Base-by-base conservation (phyloP, 139 green algal genomes). In the Closterium sp. region DNA sequence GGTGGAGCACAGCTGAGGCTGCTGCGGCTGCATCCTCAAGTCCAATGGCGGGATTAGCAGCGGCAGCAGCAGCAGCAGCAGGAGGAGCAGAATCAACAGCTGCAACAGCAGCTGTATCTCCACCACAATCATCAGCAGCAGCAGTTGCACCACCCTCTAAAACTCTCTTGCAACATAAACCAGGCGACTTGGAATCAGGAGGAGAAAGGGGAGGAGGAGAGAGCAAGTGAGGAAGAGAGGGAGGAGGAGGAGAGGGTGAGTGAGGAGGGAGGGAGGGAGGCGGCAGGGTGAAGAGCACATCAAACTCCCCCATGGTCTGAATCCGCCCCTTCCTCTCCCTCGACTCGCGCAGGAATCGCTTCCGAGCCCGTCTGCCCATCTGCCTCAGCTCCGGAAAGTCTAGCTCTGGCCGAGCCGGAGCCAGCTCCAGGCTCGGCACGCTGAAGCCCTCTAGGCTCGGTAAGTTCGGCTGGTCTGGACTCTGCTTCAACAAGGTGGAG, bases 221-320 rank as follows among this genome's bases (percentile, higher is more conserved):
- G n/a, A n/a, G n/a, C n/a, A n/a, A n/a, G n/a, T n/a, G n/a, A n/a
- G n/a, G 55, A 28, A 76, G 12, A 66, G 38, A 66, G 38, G 38
- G 43, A 66, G 4, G 38, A 66, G 38, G 38, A 66, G 55, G 55
- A 55, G 36, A 55, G 36, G 36, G 36, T 4, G 36, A 55, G 36
- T 55, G 36, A 55, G 36, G 36, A 76, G 55, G 55, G 33, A 36
- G 33, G 83, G 16, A 43, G 7, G 16, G n/a, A 9, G 9, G 31
- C 3, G 86, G 87, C 33, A 91, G 87, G 16, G 55, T 28, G 31
- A 91, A 91, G 1, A 91, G 66, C 28, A 91, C 10, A 19, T 91
- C 89, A 89, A 91, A 91, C 84, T 91, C 89, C 30, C 89, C 89
- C 30, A 91, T 64, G 4, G 89, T 91, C 34, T 55, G 89, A 23